Percentiles rank a stretch among this genome's conserved stretches.
Conservation (phyloP, 345 rosid genomes). For the Aquilaria malaccensis region DNA sequence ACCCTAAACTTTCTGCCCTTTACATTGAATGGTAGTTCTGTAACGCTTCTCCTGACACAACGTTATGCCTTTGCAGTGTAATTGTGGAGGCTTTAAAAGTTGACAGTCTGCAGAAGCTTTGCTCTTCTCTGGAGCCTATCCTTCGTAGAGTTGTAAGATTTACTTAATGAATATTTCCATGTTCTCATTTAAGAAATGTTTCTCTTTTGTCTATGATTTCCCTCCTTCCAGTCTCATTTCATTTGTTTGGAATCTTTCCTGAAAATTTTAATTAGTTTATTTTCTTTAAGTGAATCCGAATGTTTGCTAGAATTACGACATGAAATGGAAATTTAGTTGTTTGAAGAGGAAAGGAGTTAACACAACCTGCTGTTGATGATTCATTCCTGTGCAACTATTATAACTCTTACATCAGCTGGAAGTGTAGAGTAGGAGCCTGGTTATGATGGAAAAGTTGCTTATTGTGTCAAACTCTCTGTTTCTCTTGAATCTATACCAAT, state of each 20-base stretch:
- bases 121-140: conserved; percentile 93
- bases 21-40: no score
- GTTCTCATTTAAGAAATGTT: background rate
- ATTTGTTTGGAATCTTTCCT: background rate
- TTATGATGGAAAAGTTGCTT: no score
- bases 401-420: no score
- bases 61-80: conserved; percentile 48
- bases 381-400: no score
- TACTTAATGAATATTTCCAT: background rate
- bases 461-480: no score
- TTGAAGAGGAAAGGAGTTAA: no score
- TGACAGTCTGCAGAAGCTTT: conserved; percentile 93
- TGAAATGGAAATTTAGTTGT: background rate
- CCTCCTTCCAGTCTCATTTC: no score
- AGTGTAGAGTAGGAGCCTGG: no score
- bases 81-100: conserved; percentile 97
- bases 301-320: background rate
- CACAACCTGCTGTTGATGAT: no score
- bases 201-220: no score
- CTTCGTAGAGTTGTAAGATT: conserved; percentile 86
- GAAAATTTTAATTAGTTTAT: background rate
- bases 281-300: background rate
- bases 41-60: background rate
- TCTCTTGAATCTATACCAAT: no score
- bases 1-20: no score